phyloP scores from a whole-genome alignment of 768 basidiomycete species.

The Rhodotorula toruloides region DNA sequence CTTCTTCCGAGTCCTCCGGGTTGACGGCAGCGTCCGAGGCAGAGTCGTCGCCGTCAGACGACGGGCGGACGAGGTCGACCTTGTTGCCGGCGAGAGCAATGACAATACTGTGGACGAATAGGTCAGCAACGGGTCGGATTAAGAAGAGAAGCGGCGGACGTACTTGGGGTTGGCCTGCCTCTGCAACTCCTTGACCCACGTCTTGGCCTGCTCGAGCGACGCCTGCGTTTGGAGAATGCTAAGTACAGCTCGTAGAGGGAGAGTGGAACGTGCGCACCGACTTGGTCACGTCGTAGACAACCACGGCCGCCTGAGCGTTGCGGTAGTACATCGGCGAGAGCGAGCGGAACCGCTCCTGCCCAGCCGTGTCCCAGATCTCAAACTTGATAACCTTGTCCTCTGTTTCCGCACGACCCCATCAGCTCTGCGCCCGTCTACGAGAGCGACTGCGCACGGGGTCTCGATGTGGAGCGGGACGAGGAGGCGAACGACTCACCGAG shows the following conservation, averaged over 20 bases:
- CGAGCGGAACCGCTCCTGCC: conserved; percentile 95
- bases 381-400: conserved; percentile 65
- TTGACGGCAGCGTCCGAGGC: conserved; percentile 12
- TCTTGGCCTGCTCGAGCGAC: conserved; percentile 96
- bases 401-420: background rate
- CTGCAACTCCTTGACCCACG: conserved; percentile 99
- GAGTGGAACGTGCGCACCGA: background rate
- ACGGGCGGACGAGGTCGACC: conserved; percentile 59
- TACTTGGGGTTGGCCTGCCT: conserved; percentile 98
- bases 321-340: conserved; percentile 88
- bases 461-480: background rate
- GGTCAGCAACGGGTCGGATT: background rate
- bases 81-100: conserved; percentile 98
- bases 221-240: conserved; percentile 45
- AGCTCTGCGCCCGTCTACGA: background rate
- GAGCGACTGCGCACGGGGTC: background rate
- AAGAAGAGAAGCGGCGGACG: background rate
- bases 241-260: conserved; percentile 28
- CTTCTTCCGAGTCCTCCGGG: conserved; percentile 47
- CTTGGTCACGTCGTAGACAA: conserved; percentile 97
- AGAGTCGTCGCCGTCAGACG: conserved; percentile 25
- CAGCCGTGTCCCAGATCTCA: conserved; percentile 97
- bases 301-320: conserved; percentile 78
- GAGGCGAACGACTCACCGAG: conserved; percentile 47
- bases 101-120: conserved; percentile 50